Conservation (phyloP, 805 yeast species). For the Zygoascus flipseniorum region DNA sequence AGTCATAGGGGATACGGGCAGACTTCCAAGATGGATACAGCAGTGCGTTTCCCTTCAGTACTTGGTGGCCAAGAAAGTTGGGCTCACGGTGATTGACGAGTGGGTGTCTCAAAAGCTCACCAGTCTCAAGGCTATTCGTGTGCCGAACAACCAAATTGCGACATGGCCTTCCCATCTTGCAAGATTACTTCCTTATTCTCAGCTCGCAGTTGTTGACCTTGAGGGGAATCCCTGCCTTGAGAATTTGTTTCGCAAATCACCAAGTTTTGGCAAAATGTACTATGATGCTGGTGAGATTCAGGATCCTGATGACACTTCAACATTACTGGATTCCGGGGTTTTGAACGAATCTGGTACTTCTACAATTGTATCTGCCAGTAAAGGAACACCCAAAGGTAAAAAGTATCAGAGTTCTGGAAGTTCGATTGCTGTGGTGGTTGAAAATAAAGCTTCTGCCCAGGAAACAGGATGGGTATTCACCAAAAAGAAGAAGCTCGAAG, state of each 20-base stretch:
- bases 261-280: constrained; percentile 14
- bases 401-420: neutral
- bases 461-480: neutral
- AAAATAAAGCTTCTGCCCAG: neutral
- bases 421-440: neutral
- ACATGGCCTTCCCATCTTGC: constrained; percentile 25
- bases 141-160: constrained; percentile 19
- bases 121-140: constrained; percentile 16
- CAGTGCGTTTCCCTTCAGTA: constrained; percentile 16
- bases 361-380: neutral
- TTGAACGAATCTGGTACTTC: constrained; percentile 1
- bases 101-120: constrained; percentile 20
- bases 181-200: constrained; percentile 9
- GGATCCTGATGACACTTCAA: constrained; percentile 7
- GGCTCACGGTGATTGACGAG: constrained; percentile 20
- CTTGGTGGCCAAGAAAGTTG: constrained; percentile 19
- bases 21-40: constrained; percentile 21
- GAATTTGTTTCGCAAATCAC: constrained; percentile 15
- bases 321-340: neutral
- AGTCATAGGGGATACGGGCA: constrained; percentile 17
- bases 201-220: constrained; percentile 17
- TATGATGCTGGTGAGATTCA: neutral
- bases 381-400: neutral
- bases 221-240: constrained; percentile 25
- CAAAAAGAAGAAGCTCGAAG: neutral